These are phyloP conservation scores for Alternaria dauci DNA, from an alignment of 2,329 filamentous ascomycete genomes.

Conservation along the genomic window DNA sequence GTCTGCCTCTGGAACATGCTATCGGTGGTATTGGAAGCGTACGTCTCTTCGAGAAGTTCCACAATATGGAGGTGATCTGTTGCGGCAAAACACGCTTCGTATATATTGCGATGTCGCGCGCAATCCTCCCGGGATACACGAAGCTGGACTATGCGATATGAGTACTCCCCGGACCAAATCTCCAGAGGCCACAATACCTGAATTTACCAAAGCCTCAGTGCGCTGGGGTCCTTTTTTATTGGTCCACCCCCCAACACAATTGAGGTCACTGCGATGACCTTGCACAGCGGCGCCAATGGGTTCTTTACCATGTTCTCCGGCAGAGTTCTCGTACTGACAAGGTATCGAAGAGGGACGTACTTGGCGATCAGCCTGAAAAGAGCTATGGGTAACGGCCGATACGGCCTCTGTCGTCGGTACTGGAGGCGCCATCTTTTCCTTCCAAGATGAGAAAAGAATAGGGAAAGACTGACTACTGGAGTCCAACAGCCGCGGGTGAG, in stretches of 20 bases:
- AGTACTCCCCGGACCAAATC: background rate
- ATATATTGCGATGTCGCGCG: background rate
- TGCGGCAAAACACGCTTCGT: background rate
- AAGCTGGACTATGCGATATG: background rate
- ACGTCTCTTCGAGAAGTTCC: background rate
- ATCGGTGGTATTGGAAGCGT: background rate
- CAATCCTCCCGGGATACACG: background rate
- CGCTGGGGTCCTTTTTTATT: background rate
- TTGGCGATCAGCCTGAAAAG: background rate
- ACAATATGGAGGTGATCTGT: background rate
- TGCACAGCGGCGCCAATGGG: background rate
- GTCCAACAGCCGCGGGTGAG: background rate
- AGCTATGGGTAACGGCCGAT: background rate
- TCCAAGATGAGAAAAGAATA: background rate
- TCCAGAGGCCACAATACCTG: background rate
- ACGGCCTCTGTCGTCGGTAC: background rate
- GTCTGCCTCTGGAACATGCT: background rate
- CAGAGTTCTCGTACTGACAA: background rate
- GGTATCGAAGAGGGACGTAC: background rate
- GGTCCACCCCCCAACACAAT: background rate
- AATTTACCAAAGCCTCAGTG: background rate
- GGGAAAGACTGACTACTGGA: background rate
- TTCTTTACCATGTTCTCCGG: background rate
- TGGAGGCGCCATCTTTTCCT: background rate
- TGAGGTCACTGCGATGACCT: background rate